A percentile compares a stretch with the other conserved stretches of the same genome.
These are phyloP conservation scores for Sistotremastrum suecicum DNA, from an alignment of 768 basidiomycete species.

Conservation along the genomic window DNA sequence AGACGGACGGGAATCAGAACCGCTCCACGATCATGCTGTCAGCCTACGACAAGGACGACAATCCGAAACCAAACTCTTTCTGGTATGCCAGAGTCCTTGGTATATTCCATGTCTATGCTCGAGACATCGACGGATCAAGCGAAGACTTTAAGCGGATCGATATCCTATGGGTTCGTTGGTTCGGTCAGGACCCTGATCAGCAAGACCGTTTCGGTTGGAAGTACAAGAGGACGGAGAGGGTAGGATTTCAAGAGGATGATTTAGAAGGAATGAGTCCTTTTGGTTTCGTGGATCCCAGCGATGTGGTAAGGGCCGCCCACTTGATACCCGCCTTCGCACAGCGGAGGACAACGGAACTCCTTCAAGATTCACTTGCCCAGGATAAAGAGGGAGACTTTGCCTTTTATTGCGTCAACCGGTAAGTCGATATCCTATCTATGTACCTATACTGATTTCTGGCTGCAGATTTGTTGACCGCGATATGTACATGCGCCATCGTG, in stretches of 20 bases:
- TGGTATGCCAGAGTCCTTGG: conserved; percentile 22
- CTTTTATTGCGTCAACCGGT: conserved; percentile 25
- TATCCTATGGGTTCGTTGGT: conserved; percentile 29
- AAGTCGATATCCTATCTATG: not conserved
- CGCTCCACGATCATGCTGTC: conserved; percentile 23
- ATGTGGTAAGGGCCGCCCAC: conserved; percentile 25
- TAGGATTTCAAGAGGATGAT: conserved; percentile 23
- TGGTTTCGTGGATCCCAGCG: conserved; percentile 30
- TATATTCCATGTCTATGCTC: conserved; percentile 17
- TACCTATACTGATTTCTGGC: not conserved
- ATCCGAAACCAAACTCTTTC: conserved; percentile 14
- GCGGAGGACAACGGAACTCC: conserved; percentile 9
- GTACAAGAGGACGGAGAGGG: conserved; percentile 16
- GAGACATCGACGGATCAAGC: not conserved
- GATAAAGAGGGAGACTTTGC: conserved; percentile 18
- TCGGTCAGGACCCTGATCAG: conserved; percentile 15
- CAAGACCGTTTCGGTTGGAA: conserved; percentile 17
- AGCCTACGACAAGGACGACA: conserved; percentile 7
- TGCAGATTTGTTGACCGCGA: conserved; percentile 26
- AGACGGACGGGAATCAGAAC: too few relatives aligned
- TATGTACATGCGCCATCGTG: conserved; percentile 22
- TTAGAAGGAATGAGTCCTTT: conserved; percentile 22
- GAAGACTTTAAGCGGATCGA: conserved; percentile 15
- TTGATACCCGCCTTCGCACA: conserved; percentile 26
- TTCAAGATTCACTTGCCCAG: conserved; percentile 3